Evolutionary conservation across 768 basidiomycete genomes (phyloP), one percentile per base, ranked within the genome.

Genomic region (Leccinum variicolor): DNA sequence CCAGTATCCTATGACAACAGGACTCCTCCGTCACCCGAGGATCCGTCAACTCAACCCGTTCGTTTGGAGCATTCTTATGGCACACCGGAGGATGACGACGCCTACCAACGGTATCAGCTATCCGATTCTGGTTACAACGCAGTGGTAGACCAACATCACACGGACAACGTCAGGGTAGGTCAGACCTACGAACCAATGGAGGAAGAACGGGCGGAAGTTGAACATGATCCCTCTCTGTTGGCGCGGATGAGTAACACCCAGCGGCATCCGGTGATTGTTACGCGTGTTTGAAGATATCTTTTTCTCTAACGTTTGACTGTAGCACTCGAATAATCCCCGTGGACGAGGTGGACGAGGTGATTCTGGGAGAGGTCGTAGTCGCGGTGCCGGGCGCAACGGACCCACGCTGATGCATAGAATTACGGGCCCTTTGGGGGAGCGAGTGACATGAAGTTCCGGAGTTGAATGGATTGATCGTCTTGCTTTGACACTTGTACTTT

Each of bases 261-360:
- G 28, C 56, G 34, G 26, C 25, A 55, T 53, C 62, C 58, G 69
- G 69, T 70, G 62, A 65, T 26, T 54, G 7, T 53, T 33, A n/a
- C 25, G 10, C 21, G 25, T 23, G 7, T 17, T 21, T 23, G 19
- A 7, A 26, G 3, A 23, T 6, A 0, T 47, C 3, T 39, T 3
- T 50, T 26, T 34, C 29, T 29, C 57, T 60, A 2, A 63, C 23
- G 1, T 4, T 43, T 36, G 47, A 29, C n/a, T 29, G 11, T 46
- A 69, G 69, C 19, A 29, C 34, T 13, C 66, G n/a, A 26, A 21
- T 23, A 56, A 59, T 52, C 17, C 41, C n/a, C 69, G 65, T 34
- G 65, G 53, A 59, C 63, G 67, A 52, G 66, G 69, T 43, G 61
- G 59, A 25, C 71, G 62, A 61, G 57, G 62, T 26, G 65, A 71